A percentile compares a stretch with the other conserved stretches of the same genome.
phyloP scores from a whole-genome alignment of 306 rosid genomes.

The Pyrus betulifolia region DNA sequence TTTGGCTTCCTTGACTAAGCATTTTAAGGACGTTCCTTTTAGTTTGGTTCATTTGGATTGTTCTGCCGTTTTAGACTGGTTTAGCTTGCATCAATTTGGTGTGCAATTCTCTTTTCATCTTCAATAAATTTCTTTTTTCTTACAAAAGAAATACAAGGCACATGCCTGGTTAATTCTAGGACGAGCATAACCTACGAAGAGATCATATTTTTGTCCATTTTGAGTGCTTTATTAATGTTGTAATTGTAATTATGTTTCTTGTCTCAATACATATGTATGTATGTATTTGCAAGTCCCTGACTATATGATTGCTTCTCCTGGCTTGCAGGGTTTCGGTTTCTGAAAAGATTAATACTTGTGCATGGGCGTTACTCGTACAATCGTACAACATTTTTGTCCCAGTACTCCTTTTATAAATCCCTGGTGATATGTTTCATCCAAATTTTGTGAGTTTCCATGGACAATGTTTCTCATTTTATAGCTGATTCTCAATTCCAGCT shows the following conservation, averaged over 20 bases:
- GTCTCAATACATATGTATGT: not conserved
- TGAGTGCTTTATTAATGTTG: not conserved
- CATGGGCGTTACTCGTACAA: conserved; percentile 99
- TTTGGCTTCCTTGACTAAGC: not conserved
- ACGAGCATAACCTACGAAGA: not conserved
- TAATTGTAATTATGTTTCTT: not conserved
- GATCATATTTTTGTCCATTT: not conserved
- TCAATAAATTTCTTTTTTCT: not conserved
- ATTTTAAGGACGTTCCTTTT: not conserved
- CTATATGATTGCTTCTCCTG: conserved; percentile 18
- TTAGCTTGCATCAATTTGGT: not conserved
- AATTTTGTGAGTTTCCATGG: conserved; percentile 69
- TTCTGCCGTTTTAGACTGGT: not conserved
- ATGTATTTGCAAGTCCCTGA: not conserved
- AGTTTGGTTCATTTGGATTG: not conserved
- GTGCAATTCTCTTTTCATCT: not conserved
- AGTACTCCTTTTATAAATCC: conserved; percentile 96
- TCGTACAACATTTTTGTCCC: conserved; percentile 94
- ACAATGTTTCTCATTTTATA: not conserved
- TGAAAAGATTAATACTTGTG: conserved; percentile 86
- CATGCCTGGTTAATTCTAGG: not conserved
- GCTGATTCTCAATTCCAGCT: not conserved
- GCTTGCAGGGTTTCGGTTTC: conserved; percentile 86
- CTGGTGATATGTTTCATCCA: conserved; percentile 90
- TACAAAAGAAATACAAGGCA: not conserved